Conservation (phyloP, 2,329 filamentous ascomycete species). For the Didymella segeticola region DNA sequence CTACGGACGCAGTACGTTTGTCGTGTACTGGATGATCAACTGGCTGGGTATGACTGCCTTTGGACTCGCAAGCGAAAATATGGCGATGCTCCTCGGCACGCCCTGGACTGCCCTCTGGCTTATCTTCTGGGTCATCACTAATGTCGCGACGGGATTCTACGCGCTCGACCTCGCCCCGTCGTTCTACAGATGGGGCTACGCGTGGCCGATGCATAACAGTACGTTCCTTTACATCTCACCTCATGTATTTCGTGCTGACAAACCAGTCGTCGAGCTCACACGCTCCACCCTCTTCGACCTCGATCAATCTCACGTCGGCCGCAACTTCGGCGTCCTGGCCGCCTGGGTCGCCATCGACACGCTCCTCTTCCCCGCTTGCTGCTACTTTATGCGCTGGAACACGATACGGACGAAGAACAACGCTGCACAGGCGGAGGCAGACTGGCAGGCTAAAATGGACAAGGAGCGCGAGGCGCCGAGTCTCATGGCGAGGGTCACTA, state of each 20-base stretch:
- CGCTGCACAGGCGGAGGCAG: slow-evolving; percentile 29
- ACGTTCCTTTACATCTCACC: slow-evolving; percentile 25
- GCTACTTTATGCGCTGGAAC: slow-evolving; percentile 53
- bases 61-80: slow-evolving; percentile 69
- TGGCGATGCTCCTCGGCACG: slow-evolving; percentile 67
- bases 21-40: slow-evolving; percentile 69
- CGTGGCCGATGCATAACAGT: slow-evolving; percentile 68
- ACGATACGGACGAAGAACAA: slow-evolving; percentile 32
- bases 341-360: slow-evolving; percentile 64
- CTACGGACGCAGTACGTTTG: slow-evolving; percentile 64
- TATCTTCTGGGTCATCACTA: slow-evolving; percentile 72
- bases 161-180: slow-evolving; percentile 61
- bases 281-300: slow-evolving; percentile 68
- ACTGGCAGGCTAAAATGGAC: slow-evolving; percentile 39
- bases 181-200: slow-evolving; percentile 69
- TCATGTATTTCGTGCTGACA: not conserved
- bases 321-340: slow-evolving; percentile 67
- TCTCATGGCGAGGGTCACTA: slow-evolving; percentile 36
- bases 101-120: slow-evolving; percentile 69
- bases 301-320: slow-evolving; percentile 60
- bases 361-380: slow-evolving; percentile 59
- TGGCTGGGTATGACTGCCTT: slow-evolving; percentile 68
- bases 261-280: slow-evolving; percentile 62
- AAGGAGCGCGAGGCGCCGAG: slow-evolving; percentile 36
- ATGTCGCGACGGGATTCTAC: slow-evolving; percentile 68